These are phyloP conservation scores for Zymoseptoria ardabiliae DNA, from an alignment of 2,329 filamentous ascomycete species.

Conservation along the genomic window DNA sequence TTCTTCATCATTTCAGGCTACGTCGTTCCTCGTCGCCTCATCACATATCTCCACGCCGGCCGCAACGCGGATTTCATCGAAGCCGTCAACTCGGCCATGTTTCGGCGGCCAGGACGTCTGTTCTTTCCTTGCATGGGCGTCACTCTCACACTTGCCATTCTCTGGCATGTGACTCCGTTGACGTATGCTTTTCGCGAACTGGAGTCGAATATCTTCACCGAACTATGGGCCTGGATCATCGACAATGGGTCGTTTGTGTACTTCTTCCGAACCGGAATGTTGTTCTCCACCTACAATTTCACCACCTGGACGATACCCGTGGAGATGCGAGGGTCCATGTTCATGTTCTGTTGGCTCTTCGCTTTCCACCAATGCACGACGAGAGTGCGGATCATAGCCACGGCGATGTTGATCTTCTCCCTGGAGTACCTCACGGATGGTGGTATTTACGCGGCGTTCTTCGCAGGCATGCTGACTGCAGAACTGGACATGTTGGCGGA, in stretches of 20 bases:
- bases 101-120: conserved; percentile 43
- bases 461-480: conserved; percentile 53
- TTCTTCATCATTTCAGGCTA: conserved; percentile 50
- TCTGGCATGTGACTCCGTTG: conserved; percentile 48
- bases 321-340: conserved; percentile 56
- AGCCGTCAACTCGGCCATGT: conserved; percentile 40
- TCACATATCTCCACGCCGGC: conserved; percentile 25
- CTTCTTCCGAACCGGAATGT: conserved; percentile 44
- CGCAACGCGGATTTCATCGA: conserved; percentile 35
- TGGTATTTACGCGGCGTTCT: conserved; percentile 54
- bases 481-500: conserved; percentile 52
- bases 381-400: conserved; percentile 13
- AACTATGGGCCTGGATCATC: conserved; percentile 43
- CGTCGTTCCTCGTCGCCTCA: conserved; percentile 38
- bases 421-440: conserved; percentile 32
- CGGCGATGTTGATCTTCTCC: conserved; percentile 13
- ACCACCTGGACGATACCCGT: conserved; percentile 54
- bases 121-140: conserved; percentile 47
- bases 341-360: conserved; percentile 51
- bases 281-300: conserved; percentile 25
- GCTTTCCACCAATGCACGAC: conserved; percentile 37
- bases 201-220: conserved; percentile 38
- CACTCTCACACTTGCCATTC: conserved; percentile 46
- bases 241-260: conserved; percentile 64
- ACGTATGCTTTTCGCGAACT: conserved; percentile 29